Base-by-base conservation (phyloP, 1,139 yeast species). In the Kodamaea sp. region DNA sequence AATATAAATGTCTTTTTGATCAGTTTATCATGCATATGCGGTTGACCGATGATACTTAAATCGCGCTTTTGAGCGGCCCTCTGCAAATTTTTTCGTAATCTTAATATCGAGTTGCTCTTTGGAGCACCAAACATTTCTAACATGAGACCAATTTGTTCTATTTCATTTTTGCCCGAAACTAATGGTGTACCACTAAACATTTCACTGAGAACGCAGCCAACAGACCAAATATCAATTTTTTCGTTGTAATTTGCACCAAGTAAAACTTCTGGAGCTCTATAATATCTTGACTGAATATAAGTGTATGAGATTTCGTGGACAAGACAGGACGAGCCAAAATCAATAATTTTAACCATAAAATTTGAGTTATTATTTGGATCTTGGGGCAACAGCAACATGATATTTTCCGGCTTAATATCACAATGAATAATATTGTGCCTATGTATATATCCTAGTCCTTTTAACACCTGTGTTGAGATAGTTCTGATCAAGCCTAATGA, bases 211-310 rank as follows among this genome's bases (percentile, higher is more conserved):
- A 58, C 58, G 34, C 63, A 58, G 2, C 60, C 63, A n/a, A 53
- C 39, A 1, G 58, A 53, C 63, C 63, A 58, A 5, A 58, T 42
- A 34, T 58, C 63, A n/a, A 58, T 58, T 30, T 77, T 77, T 24
- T 73, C 68, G 40, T 78, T 71, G 57, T 88, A 88, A 26, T 78
- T 72, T 42, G 88, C 81, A 2, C 96, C 96, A n/a, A 87, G 54
- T 30, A 85, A 67, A 4, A 88, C 89, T 56, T 88, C 96, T 0
- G 96, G 89, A 10, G 87, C 84, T 40, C 87, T 58, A 51, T 81
- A 81, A 49, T 73, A 81, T 32, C 87, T 53, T 1, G 86, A 80
- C 52, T 81, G 87, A 34, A 81, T 73, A 47, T 81, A 81, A 0
- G 84, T 74, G 47, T 68, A 79, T 1, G 75, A 63, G 2, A 72